Evolutionary conservation across 306 rosid species (phyloP).

Genomic region (Acacia melanoxylon): DNA sequence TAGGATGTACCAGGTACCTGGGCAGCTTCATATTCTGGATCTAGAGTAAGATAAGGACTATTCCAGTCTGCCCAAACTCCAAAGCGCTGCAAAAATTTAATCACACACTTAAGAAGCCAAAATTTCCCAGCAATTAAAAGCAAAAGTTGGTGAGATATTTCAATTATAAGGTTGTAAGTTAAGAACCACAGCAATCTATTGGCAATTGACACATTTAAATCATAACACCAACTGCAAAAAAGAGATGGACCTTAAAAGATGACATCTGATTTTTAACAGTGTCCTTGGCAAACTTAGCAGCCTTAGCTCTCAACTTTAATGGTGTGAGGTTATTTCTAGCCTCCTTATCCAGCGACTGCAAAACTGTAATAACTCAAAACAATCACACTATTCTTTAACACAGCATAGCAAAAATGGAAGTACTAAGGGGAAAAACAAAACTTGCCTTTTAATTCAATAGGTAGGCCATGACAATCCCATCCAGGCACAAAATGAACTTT

Average conservation of each 20-base stretch:
- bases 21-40: constrained; percentile 96
- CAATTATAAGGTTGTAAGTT: constrained; percentile 4
- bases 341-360: constrained; percentile 92
- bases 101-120: constrained; percentile 36
- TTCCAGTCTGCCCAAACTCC: constrained; percentile 99
- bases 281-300: constrained; percentile 92
- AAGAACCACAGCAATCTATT: not conserved
- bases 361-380: constrained; percentile 71
- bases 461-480: constrained; percentile 99
- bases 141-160: not conserved
- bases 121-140: not conserved
- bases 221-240: constrained; percentile 23
- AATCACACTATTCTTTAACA: constrained; percentile 14
- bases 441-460: constrained; percentile 98
- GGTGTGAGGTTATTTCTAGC: constrained; percentile 85
- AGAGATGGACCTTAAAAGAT: constrained; percentile 77
- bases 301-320: constrained; percentile 87
- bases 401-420: not conserved
- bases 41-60: constrained; percentile 85
- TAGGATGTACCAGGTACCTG: constrained; percentile 74
- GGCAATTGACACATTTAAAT: not conserved
- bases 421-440: constrained; percentile 24
- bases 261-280: constrained; percentile 89
- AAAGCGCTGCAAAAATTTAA: constrained; percentile 79
- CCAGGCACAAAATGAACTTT: constrained; percentile 95